Percentiles rank a stretch among this genome's conserved stretches.
These are phyloP conservation scores for Podosphaera fusca DNA, from an alignment of 2,329 filamentous ascomycete genomes.

Conservation along the genomic window DNA sequence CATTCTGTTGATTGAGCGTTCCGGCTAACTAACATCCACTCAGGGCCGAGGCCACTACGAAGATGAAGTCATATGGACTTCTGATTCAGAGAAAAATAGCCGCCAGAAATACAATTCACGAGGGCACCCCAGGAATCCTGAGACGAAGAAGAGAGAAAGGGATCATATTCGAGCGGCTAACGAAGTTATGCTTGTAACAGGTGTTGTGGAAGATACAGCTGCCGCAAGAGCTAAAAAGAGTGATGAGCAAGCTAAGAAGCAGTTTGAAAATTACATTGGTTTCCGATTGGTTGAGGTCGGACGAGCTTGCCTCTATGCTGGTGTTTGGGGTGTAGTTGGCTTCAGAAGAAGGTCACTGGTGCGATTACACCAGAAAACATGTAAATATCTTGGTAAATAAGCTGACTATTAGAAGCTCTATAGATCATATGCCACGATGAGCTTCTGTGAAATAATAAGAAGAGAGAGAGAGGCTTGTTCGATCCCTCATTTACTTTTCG, in stretches of 20 bases:
- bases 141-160: slow-evolving; percentile 14
- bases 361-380: background rate
- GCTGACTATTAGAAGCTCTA: slow-evolving; percentile 13
- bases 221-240: slow-evolving; percentile 10
- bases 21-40: background rate
- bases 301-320: slow-evolving; percentile 10
- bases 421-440: slow-evolving; percentile 10
- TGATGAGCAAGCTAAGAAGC: slow-evolving; percentile 6
- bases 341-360: slow-evolving; percentile 15
- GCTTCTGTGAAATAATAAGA: slow-evolving; percentile 11
- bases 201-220: slow-evolving; percentile 14
- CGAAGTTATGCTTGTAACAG: slow-evolving; percentile 17
- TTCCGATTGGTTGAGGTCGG: slow-evolving; percentile 14
- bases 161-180: slow-evolving; percentile 17
- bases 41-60: slow-evolving; percentile 17
- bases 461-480: slow-evolving; percentile 8
- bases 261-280: slow-evolving; percentile 12
- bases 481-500: slow-evolving; percentile 8
- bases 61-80: slow-evolving; percentile 11
- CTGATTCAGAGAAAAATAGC: slow-evolving; percentile 1
- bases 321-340: slow-evolving; percentile 16
- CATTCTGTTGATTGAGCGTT: background rate
- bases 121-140: slow-evolving; percentile 15
- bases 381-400: background rate
- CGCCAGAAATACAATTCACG: slow-evolving; percentile 15